Conservation (phyloP, 495 filamentous ascomycete genomes). For the Aspergillus bertholletiae region DNA sequence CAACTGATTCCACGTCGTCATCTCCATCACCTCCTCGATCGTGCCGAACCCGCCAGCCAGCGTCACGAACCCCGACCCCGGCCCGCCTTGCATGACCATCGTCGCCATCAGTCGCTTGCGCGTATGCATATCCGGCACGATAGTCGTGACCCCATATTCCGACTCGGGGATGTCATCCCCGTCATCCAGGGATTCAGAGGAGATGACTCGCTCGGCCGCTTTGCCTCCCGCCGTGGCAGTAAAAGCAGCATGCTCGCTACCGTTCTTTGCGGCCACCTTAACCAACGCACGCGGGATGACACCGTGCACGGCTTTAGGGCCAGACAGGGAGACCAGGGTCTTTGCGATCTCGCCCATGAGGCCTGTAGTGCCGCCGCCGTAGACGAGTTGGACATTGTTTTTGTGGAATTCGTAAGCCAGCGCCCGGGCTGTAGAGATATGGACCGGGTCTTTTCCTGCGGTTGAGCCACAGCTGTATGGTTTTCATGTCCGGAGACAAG, state of each 20-base stretch:
- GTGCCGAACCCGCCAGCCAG: constrained; percentile 91
- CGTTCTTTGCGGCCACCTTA: constrained; percentile 47
- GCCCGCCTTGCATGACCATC: constrained; percentile 75
- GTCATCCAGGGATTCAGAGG: constrained; percentile 25
- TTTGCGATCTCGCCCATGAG: constrained; percentile 91
- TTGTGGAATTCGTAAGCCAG: constrained; percentile 72
- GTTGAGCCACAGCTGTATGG: constrained; percentile 66
- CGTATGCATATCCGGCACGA: constrained; percentile 93
- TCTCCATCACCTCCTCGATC: constrained; percentile 94
- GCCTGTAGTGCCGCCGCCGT: constrained; percentile 90
- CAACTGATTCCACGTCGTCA: constrained; percentile 95
- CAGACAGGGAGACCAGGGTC: constrained; percentile 81
- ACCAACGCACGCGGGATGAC: constrained; percentile 86
- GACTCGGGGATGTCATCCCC: constrained; percentile 58
- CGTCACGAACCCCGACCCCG: constrained; percentile 84
- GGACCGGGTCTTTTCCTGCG: constrained; percentile 62
- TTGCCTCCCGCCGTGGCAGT: constrained; percentile 25
- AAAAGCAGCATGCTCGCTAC: too few relatives aligned
- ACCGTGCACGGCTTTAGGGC: constrained; percentile 81
- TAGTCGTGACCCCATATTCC: constrained; percentile 77
- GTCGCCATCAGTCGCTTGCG: constrained; percentile 89
- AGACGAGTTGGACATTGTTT: constrained; percentile 76
- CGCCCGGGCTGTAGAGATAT: constrained; percentile 70
- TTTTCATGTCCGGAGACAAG: too few relatives aligned
- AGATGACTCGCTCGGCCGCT: constrained; percentile 32